Evolutionary conservation across 805 yeast genomes (phyloP).

Genomic region (Candida sanyiensis): DNA sequence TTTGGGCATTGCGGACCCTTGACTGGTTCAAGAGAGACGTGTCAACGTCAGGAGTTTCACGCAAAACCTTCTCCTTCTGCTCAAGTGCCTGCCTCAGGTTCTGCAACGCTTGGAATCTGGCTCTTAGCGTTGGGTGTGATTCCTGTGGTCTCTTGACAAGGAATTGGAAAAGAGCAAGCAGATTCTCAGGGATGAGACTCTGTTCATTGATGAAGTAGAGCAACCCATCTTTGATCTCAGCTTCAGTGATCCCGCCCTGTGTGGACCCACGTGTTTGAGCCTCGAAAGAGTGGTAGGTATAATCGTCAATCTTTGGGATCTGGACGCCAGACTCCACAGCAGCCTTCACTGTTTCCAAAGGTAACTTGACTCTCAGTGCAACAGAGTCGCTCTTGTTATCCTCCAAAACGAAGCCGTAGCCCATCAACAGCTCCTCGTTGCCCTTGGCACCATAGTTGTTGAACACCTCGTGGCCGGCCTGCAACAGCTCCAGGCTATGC

Average conservation of each 20-base stretch:
- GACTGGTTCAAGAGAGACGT: slow-evolving; percentile 14
- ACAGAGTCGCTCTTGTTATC: slow-evolving; percentile 58
- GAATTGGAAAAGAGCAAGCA: slow-evolving; percentile 29
- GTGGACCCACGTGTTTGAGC: slow-evolving; percentile 1
- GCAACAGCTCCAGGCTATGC: slow-evolving; percentile 12
- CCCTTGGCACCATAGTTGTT: slow-evolving; percentile 91
- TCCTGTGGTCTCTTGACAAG: slow-evolving; percentile 33
- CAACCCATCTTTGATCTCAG: slow-evolving; percentile 28
- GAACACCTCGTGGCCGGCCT: slow-evolving; percentile 43
- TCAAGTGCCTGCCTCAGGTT: slow-evolving; percentile 50
- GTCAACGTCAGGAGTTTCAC: slow-evolving; percentile 7
- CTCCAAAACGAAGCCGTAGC: slow-evolving; percentile 61
- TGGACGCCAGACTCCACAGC: slow-evolving; percentile 33
- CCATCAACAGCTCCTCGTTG: slow-evolving; percentile 76
- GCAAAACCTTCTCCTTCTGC: slow-evolving; percentile 34
- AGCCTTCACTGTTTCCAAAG: slow-evolving; percentile 22
- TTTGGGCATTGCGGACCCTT: slow-evolving; percentile 29
- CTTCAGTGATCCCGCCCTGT: slow-evolving; percentile 2
- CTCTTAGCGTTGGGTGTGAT: slow-evolving; percentile 37
- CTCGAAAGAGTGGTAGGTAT: slow-evolving; percentile 34
- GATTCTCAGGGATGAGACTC: slow-evolving; percentile 17
- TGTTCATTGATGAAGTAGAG: slow-evolving; percentile 29
- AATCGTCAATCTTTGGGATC: slow-evolving; percentile 35
- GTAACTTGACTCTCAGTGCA: slow-evolving; percentile 54
- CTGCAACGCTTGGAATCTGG: slow-evolving; percentile 54